Evolutionary conservation across 768 basidiomycete genomes (phyloP).

Genomic region (Collybiopsis luxurians): DNA sequence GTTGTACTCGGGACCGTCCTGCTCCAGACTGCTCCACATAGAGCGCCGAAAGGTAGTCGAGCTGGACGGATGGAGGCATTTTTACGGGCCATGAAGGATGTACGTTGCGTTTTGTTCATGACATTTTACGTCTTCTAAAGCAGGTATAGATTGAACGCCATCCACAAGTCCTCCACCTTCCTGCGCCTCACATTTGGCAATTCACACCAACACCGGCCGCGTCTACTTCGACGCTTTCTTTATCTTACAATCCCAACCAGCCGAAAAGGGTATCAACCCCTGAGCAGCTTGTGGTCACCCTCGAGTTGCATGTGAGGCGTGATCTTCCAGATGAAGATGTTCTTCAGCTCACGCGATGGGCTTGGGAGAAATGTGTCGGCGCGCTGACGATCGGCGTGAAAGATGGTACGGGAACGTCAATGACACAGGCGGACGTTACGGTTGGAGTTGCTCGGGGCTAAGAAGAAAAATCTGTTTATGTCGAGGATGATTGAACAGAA

Average conservation of each 20-base stretch:
- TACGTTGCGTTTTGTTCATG: constrained; percentile 29
- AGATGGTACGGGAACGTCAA: constrained; percentile 32
- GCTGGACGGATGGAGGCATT: constrained; percentile 65
- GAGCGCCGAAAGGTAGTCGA: constrained; percentile 55
- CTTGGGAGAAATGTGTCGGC: constrained; percentile 61
- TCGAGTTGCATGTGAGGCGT: constrained; percentile 72
- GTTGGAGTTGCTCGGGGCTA: constrained; percentile 70
- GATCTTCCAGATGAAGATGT: constrained; percentile 72
- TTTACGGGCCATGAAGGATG: constrained; percentile 78
- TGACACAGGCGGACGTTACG: constrained; percentile 55
- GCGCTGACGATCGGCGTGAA: constrained; percentile 42
- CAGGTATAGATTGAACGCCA: constrained; percentile 71
- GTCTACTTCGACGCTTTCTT: constrained; percentile 2
- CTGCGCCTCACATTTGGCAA: constrained; percentile 89
- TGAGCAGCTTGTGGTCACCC: constrained; percentile 63
- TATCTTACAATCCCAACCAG: background rate
- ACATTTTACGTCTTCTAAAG: background rate
- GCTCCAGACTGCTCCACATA: constrained; percentile 81
- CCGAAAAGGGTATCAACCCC: too few relatives aligned
- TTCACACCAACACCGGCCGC: constrained; percentile 48
- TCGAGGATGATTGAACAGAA: too few relatives aligned
- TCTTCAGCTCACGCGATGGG: constrained; percentile 71
- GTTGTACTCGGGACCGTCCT: constrained; percentile 82
- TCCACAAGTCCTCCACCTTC: constrained; percentile 77
- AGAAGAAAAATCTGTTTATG: background rate